Evolutionary conservation across 2,329 filamentous ascomycete species (phyloP), one percentile per base, ranked within the genome.

Genomic region (Alternaria angustiovoidea): DNA sequence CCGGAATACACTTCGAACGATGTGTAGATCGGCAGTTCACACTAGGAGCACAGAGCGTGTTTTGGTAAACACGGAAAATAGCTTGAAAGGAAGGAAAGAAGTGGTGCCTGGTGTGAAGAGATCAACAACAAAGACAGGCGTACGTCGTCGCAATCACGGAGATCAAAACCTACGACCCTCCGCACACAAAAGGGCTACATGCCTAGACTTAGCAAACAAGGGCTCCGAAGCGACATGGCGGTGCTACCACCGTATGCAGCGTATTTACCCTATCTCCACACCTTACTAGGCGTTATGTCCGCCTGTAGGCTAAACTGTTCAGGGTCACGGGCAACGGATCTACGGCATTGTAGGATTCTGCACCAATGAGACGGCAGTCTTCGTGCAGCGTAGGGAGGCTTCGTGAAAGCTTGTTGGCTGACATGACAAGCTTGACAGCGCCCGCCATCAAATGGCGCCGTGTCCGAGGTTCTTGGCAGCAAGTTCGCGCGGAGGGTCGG

Each of bases 401-500:
- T 56, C 20, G 24, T 41, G 34, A 42, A 56, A 41, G 36, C 36
- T 49, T 49, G 34, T 42, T 32, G 36, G 43, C 26, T 49, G 36
- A 18, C 18, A 20, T 11, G 26, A 36, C 26, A 36, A 49, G 53
- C 44, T 48, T 48, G 46, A 48, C 43, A 55, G n/a, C 34, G 24
- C 34, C 28, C 44, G 18, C 44, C 7, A 26, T 26, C 24, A 42
- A 32, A 14, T 22, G 36, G 53, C 20, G 24, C 14, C 44, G 34
- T 51, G 18, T 20, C 36, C 30, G 44, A 38, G 18, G 20, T 24
- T 28, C 42, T 32, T 47, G 36, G 22, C 43, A 18, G 20, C 11
- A 59, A 16, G 28, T 11, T 12, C 38, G 44, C n/a, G 22, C 51
- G 57, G 57, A 59, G 36, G 51, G 38, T 59, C 57, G 57, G 57